Evolutionary conservation across 164 flowering plant species (phyloP), one percentile per base, ranked within the genome.

Genomic region (Vitis rotundifolia): DNA sequence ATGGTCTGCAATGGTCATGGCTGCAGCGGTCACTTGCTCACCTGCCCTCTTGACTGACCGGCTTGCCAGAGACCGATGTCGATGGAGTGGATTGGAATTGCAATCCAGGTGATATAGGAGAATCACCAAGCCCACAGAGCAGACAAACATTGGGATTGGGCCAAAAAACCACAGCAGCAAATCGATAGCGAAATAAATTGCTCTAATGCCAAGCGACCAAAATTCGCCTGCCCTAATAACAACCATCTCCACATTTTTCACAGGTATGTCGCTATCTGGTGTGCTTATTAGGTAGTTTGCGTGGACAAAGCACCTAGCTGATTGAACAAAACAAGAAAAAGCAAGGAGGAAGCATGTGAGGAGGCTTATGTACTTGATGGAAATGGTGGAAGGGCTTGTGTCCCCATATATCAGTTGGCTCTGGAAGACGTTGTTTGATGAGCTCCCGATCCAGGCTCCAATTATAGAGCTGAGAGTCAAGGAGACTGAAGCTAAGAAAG

Each of bases 91-190:
- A 1, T 63, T 72, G 3, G 82, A 60, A 55, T 84, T 81, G 47
- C 69, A 61, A 67, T 85, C 89, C 11, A 82, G 82, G 19, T 67
- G 63, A 51, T 81, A 73, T 16, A 85, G 78, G 59, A 81, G 16
- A 14, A 62, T 9, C 11, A 84, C 89, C 87, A 83, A 78, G 9
- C 68, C 19, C 1, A 80, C 37, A 5, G 86, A 83, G 37, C 77
- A 64, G 31, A 70, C 62, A 66, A 82, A 81, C 88, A 85, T 85
- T 16, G 87, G 89, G 0, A 86, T 80, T 0, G 89, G 89, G 3
- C 91, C 91, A 55, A 86, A 88, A 61, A 88, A 81, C 91, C 91
- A 88, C 5, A 86, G 50, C 70, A 88, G 59, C 69, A 88, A 47
- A 59, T 59, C 31, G 5, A 75, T 73, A 31, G 91, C 89, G 64